These are phyloP conservation scores for Curvularia spicifera DNA, from an alignment of 2,329 filamentous ascomycete genomes.

Conservation along the genomic window DNA sequence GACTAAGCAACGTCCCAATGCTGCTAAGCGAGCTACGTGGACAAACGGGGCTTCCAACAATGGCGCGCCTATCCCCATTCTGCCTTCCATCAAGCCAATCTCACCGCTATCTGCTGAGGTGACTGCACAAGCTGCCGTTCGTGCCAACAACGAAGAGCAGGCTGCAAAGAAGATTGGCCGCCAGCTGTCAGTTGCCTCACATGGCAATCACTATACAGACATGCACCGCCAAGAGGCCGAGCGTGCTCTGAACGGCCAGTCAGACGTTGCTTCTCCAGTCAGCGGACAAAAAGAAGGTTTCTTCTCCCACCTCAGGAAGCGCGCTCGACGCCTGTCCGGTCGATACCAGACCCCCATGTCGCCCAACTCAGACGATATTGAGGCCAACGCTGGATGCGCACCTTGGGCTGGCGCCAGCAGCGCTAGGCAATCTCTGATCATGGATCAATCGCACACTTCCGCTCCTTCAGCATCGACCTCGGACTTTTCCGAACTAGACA, in stretches of 20 bases:
- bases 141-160: constrained; percentile 67
- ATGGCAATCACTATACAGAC: constrained; percentile 91
- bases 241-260: constrained; percentile 82
- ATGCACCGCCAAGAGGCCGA: constrained; percentile 90
- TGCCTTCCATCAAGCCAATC: constrained; percentile 92
- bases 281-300: constrained; percentile 91
- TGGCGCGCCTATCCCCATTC: constrained; percentile 89
- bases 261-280: constrained; percentile 75
- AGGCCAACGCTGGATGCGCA: constrained; percentile 89
- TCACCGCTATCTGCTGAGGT: constrained; percentile 96
- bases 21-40: constrained; percentile 90
- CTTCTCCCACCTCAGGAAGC: constrained; percentile 95
- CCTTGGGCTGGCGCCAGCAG: constrained; percentile 80
- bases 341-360: constrained; percentile 83
- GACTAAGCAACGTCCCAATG: constrained; percentile 63
- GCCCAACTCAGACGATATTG: constrained; percentile 82
- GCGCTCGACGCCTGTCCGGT: constrained; percentile 88
- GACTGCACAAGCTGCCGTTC: constrained; percentile 82
- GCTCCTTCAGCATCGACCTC: constrained; percentile 56
- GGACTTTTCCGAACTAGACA: constrained; percentile 66
- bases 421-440: constrained; percentile 82
- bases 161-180: constrained; percentile 89
- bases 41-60: constrained; percentile 77
- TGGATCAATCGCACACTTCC: constrained; percentile 60
- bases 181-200: constrained; percentile 89